Evolutionary conservation across 345 rosid species (phyloP).

Genomic region (Lepidium didymum): DNA sequence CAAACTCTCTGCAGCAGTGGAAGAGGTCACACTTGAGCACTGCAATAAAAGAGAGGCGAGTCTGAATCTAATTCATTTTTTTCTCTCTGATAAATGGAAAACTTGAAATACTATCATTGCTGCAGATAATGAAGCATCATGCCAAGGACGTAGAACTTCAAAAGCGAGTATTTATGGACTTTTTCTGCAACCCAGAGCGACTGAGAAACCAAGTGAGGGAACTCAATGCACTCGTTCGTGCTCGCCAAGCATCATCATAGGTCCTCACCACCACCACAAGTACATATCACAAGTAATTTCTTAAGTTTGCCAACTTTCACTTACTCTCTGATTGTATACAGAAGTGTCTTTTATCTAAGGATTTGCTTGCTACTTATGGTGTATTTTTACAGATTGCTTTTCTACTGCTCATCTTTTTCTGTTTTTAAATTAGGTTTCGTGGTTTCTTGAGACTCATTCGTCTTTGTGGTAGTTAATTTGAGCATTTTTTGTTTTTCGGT

Average conservation of each 20-base stretch:
- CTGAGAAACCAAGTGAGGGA: constrained; percentile 81
- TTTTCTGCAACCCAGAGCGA: constrained; percentile 82
- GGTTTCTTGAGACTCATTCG: not conserved
- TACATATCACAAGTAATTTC: constrained; percentile 17
- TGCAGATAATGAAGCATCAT: constrained; percentile 89
- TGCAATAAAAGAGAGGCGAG: constrained; percentile 79
- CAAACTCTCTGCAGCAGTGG: constrained; percentile 81
- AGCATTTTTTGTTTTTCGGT: not conserved
- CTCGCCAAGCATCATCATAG: constrained; percentile 57
- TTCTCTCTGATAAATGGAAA: not conserved
- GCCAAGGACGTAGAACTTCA: constrained; percentile 80
- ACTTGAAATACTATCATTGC: not conserved
- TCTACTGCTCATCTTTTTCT: not conserved
- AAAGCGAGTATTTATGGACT: constrained; percentile 72
- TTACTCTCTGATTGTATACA: not conserved
- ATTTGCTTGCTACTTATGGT: not conserved
- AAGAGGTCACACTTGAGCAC: constrained; percentile 85
- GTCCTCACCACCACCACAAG: not conserved
- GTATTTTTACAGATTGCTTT: not conserved
- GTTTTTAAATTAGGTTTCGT: not conserved
- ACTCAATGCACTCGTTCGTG: constrained; percentile 72
- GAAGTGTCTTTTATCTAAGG: not conserved
- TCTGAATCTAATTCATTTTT: not conserved
- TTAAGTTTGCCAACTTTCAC: not conserved
- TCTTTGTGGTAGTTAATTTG: not conserved